These are phyloP conservation scores for Ascochyta viciae-villosae DNA, from an alignment of 2,329 filamentous ascomycete genomes.

Conservation along the genomic window DNA sequence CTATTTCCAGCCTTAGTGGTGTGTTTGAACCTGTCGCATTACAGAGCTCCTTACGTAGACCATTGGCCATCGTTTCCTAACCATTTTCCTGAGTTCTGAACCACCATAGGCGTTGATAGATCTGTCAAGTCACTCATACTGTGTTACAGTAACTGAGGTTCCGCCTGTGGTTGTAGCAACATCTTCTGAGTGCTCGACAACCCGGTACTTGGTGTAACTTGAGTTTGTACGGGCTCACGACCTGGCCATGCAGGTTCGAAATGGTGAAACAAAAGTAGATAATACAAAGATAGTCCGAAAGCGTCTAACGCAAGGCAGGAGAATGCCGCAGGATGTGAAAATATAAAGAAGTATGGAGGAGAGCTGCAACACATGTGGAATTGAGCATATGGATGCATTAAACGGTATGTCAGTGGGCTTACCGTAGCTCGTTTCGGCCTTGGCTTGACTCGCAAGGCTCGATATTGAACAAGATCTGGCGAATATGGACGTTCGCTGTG, in stretches of 20 bases:
- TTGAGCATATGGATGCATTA: neutral
- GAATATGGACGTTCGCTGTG: neutral
- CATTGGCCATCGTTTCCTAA: constrained; percentile 29
- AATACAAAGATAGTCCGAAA: too few relatives aligned
- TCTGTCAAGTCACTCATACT: neutral
- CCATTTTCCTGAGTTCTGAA: constrained; percentile 21
- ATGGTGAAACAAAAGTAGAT: neutral
- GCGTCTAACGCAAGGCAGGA: neutral
- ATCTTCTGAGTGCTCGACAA: neutral
- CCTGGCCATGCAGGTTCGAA: neutral
- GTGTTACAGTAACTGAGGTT: neutral
- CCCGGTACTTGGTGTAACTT: neutral
- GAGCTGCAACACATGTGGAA: neutral
- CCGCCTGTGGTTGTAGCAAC: neutral
- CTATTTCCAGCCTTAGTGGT: neutral
- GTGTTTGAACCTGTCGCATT: neutral
- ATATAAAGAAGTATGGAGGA: neutral
- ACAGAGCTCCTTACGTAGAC: constrained; percentile 24
- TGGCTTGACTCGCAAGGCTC: neutral
- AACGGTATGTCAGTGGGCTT: neutral
- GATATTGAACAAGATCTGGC: neutral
- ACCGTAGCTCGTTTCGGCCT: neutral
- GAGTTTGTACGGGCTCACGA: neutral
- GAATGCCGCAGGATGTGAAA: neutral
- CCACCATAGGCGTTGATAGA: constrained; percentile 4